Conservation (phyloP, 2,329 filamentous ascomycete genomes). For the Aphanocladium album region DNA sequence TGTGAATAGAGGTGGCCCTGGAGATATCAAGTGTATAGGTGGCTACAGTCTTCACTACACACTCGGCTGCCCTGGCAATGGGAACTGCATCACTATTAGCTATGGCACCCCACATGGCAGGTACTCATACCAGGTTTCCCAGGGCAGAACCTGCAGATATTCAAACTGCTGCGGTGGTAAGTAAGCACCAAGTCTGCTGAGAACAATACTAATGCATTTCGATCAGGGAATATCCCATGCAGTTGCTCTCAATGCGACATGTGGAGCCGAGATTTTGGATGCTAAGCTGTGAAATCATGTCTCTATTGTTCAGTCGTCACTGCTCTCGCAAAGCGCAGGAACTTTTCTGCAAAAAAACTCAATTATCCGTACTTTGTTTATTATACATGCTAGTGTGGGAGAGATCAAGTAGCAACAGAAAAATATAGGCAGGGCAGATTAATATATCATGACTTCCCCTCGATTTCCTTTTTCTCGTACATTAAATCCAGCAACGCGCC, state of each 20-base stretch:
- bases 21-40: background rate
- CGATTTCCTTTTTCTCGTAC: background rate
- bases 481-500: slow-evolving; percentile 8
- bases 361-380: too few relatives aligned
- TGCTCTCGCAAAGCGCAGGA: too few relatives aligned
- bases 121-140: background rate
- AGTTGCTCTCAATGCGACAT: background rate
- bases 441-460: background rate
- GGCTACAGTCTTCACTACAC: background rate
- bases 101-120: background rate
- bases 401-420: background rate
- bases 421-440: background rate
- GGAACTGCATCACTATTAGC: background rate
- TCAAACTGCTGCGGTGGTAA: background rate
- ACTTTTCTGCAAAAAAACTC: too few relatives aligned
- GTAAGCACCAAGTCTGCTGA: background rate
- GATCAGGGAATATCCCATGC: background rate
- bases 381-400: too few relatives aligned
- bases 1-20: background rate
- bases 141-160: background rate
- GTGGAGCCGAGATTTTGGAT: background rate
- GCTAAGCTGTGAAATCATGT: background rate
- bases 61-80: background rate
- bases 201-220: background rate
- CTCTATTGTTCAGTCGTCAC: background rate